A percentile compares a stretch with the other conserved stretches of the same genome.
Evolutionary conservation across 2,329 filamentous ascomycete genomes (phyloP).

Genomic region (Fusarium nygamai): DNA sequence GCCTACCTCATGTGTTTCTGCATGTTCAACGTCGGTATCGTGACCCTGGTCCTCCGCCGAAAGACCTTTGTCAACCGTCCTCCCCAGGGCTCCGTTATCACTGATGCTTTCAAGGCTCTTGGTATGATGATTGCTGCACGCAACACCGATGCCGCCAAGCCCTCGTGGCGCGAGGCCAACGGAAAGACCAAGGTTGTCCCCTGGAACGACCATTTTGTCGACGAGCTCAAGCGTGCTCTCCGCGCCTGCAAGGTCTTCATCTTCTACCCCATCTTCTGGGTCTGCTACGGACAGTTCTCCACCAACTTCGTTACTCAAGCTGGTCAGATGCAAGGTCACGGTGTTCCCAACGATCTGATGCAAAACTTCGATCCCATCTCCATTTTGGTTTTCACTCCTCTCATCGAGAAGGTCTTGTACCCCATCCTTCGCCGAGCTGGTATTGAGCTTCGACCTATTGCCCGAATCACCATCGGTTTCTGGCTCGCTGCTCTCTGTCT

Average conservation of each 20-base stretch:
- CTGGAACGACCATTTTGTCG: slow-evolving; percentile 77
- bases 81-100: slow-evolving; percentile 70
- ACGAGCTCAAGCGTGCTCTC: slow-evolving; percentile 73
- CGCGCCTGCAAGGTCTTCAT: slow-evolving; percentile 78
- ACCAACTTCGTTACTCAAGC: slow-evolving; percentile 74
- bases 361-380: slow-evolving; percentile 74
- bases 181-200: slow-evolving; percentile 54
- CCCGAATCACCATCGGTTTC: slow-evolving; percentile 73
- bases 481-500: slow-evolving; percentile 63
- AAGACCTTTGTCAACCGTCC: slow-evolving; percentile 62
- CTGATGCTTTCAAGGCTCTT: slow-evolving; percentile 67
- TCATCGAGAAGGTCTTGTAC: slow-evolving; percentile 70
- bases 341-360: slow-evolving; percentile 76
- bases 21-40: slow-evolving; percentile 70
- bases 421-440: slow-evolving; percentile 66
- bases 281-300: slow-evolving; percentile 74
- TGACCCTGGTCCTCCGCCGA: slow-evolving; percentile 59
- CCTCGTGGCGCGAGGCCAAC: slow-evolving; percentile 67
- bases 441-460: slow-evolving; percentile 72
- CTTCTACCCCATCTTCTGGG: slow-evolving; percentile 74
- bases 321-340: slow-evolving; percentile 65
- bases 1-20: slow-evolving; percentile 67
- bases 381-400: slow-evolving; percentile 72
- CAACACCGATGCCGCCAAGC: slow-evolving; percentile 71
- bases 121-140: slow-evolving; percentile 52